A percentile compares a stretch with the other conserved stretches of the same genome.
phyloP scores from a whole-genome alignment of 768 basidiomycete species.

The Boletus rubroflammeus region DNA sequence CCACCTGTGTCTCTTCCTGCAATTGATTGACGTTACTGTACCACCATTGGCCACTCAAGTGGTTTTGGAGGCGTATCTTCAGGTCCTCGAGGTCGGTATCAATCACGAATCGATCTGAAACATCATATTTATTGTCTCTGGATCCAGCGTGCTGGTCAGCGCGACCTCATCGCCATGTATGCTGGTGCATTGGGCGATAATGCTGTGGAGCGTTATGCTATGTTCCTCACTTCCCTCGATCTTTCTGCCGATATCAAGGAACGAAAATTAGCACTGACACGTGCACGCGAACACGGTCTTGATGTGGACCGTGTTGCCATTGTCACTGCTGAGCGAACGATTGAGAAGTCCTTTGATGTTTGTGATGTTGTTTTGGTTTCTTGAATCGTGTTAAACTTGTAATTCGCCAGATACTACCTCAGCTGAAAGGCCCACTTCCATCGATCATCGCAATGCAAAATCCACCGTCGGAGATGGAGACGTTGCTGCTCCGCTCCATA shows the following conservation, averaged over 20 bases:
- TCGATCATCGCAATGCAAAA: constrained; percentile 56
- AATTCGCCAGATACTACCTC: constrained; percentile 45
- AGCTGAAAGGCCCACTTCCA: constrained; percentile 54
- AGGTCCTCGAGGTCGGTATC: constrained; percentile 70
- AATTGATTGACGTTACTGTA: constrained; percentile 72
- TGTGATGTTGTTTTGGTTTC: constrained; percentile 12
- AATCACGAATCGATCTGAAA: not conserved
- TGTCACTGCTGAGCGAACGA: constrained; percentile 73
- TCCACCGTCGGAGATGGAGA: constrained; percentile 54
- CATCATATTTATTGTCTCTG: not conserved
- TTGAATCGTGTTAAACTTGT: constrained; percentile 7
- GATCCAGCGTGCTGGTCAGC: constrained; percentile 64
- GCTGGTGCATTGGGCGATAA: constrained; percentile 87
- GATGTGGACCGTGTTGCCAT: constrained; percentile 78
- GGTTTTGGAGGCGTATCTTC: constrained; percentile 86
- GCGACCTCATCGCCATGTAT: constrained; percentile 90
- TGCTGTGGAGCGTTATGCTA: constrained; percentile 87
- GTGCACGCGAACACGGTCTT: constrained; percentile 81
- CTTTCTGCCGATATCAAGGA: constrained; percentile 60
- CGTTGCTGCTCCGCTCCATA: constrained; percentile 74
- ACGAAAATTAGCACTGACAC: constrained; percentile 63
- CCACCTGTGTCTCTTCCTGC: constrained; percentile 85
- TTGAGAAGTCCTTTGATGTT: constrained; percentile 67
- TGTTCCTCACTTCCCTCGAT: constrained; percentile 79
- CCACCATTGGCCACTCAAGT: constrained; percentile 73